phyloP scores from a whole-genome alignment of 257 asterid species.

The Voacanga thouarsii region DNA sequence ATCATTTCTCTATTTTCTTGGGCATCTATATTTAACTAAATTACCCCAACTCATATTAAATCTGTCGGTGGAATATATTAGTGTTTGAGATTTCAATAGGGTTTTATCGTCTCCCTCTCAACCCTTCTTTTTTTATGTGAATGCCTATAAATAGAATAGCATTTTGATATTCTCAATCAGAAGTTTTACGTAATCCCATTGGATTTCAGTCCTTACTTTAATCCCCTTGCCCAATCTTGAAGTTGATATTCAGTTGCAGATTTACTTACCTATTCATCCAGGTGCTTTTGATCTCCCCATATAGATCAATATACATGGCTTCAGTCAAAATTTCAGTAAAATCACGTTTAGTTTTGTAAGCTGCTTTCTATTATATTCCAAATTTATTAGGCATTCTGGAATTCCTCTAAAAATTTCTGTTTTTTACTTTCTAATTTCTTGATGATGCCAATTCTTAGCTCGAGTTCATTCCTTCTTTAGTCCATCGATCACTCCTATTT shows the following conservation, averaged over 20 bases:
- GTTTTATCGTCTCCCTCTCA: not conserved
- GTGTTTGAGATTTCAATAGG: not conserved
- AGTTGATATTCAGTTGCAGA: not conserved
- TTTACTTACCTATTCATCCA: not conserved
- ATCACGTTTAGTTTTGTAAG: not conserved
- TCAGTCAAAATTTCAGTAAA: not conserved
- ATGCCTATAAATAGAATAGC: not conserved
- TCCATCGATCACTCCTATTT: not conserved
- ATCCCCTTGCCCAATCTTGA: not conserved
- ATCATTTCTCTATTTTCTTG: not conserved
- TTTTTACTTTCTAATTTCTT: not conserved
- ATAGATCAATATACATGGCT: not conserved
- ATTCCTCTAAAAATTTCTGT: not conserved
- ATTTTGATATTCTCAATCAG: not conserved
- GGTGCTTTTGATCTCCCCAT: not conserved
- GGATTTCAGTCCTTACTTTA: not conserved
- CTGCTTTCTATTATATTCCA: not conserved
- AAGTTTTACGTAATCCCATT: not conserved
- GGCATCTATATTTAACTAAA: not conserved
- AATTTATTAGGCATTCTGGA: not conserved
- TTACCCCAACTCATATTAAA: not conserved
- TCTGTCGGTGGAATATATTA: constrained; percentile 13
- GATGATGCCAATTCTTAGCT: constrained; percentile 1
- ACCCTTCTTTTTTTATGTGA: not conserved
- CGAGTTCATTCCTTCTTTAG: not conserved